Percentiles rank a stretch among this genome's conserved stretches.
phyloP scores from a whole-genome alignment of 768 basidiomycete genomes.

The Boletus reticulatus region DNA sequence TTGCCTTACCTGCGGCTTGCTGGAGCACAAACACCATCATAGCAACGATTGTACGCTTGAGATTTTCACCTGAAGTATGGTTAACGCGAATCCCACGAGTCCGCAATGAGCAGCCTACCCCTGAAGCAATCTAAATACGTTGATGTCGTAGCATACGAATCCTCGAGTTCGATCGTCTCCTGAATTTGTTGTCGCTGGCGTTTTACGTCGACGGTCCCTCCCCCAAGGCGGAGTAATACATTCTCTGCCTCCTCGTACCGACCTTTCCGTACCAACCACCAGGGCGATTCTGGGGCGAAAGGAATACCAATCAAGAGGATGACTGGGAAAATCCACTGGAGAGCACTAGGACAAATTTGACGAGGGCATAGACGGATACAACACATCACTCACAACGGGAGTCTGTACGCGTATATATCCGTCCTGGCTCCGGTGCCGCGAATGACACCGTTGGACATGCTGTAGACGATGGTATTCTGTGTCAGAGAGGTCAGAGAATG shows the following conservation, averaged over 20 bases:
- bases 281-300: slow-evolving; percentile 32
- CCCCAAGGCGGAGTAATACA: slow-evolving; percentile 19
- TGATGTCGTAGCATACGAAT: slow-evolving; percentile 25
- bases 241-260: slow-evolving; percentile 22
- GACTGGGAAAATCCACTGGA: slow-evolving; percentile 35
- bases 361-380: not conserved
- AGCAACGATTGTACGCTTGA: slow-evolving; percentile 25
- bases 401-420: slow-evolving; percentile 23
- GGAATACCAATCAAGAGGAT: slow-evolving; percentile 30
- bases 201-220: slow-evolving; percentile 23
- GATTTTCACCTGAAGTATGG: slow-evolving; percentile 14
- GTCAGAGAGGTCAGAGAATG: not conserved
- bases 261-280: slow-evolving; percentile 35
- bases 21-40: slow-evolving; percentile 34
- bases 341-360: slow-evolving; percentile 11
- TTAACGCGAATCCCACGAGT: not conserved
- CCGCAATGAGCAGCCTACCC: slow-evolving; percentile 13
- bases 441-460: slow-evolving; percentile 26
- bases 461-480: not conserved
- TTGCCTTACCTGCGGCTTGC: slow-evolving; percentile 20
- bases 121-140: slow-evolving; percentile 33
- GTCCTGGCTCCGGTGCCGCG: slow-evolving; percentile 21
- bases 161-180: slow-evolving; percentile 31
- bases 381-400: slow-evolving; percentile 22
- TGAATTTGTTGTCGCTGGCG: slow-evolving; percentile 21